Evolutionary conservation across 495 filamentous ascomycete genomes (phyloP).

Genomic region (Cercophora newfieldiana): DNA sequence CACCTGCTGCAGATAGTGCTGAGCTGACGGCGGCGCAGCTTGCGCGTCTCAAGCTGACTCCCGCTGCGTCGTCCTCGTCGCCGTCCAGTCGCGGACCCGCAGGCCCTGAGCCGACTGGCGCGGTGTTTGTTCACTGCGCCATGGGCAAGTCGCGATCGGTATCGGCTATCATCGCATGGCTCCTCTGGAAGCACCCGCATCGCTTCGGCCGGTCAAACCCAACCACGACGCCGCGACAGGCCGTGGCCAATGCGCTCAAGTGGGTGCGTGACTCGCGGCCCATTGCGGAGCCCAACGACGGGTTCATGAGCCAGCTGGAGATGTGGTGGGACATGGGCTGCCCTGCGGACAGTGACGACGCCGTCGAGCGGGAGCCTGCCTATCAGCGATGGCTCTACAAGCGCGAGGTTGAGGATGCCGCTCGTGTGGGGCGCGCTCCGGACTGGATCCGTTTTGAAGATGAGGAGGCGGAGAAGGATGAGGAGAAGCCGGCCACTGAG

Average conservation of each 20-base stretch:
- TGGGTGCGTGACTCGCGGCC: conserved; percentile 64
- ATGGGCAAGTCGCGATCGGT: conserved; percentile 96
- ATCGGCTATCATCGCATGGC: conserved; percentile 78
- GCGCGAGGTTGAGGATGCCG: conserved; percentile 71
- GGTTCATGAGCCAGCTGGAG: conserved; percentile 84
- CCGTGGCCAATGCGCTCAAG: conserved; percentile 44
- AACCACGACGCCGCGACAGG: conserved; percentile 24
- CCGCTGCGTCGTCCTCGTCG: background rate
- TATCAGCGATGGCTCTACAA: conserved; percentile 92
- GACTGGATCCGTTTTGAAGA: conserved; percentile 84
- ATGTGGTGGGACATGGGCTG: conserved; percentile 85
- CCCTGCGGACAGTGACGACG: conserved; percentile 56
- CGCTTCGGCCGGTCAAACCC: conserved; percentile 39
- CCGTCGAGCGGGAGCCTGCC: conserved; percentile 60
- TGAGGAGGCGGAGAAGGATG: conserved; percentile 47
- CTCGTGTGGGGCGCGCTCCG: conserved; percentile 60
- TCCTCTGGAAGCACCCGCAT: conserved; percentile 64
- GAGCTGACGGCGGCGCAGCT: background rate
- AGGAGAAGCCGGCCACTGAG: conserved; percentile 8
- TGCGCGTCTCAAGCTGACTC: conserved; percentile 3
- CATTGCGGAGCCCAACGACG: conserved; percentile 80
- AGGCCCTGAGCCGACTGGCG: conserved; percentile 24
- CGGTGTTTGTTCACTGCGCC: conserved; percentile 65
- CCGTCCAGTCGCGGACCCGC: background rate
- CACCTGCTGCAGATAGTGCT: background rate